These are phyloP conservation scores for Boletus patriciae DNA, from an alignment of 768 basidiomycete genomes.

Conservation along the genomic window DNA sequence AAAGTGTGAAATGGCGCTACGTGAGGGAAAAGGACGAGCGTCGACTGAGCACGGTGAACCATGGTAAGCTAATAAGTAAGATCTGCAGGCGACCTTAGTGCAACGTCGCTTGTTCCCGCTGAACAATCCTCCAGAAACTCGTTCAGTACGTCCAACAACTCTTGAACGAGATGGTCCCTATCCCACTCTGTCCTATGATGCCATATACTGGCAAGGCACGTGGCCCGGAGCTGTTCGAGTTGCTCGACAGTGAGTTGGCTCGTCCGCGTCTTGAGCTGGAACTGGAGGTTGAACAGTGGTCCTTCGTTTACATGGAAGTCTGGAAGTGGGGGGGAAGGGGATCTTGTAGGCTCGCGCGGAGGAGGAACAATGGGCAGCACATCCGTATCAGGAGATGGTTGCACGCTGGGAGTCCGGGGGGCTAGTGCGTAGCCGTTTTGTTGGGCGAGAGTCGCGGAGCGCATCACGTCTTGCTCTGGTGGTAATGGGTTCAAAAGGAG, in stretches of 20 bases:
- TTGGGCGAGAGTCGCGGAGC: slow-evolving; percentile 22
- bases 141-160: slow-evolving; percentile 55
- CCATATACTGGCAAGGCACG: slow-evolving; percentile 81
- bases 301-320: slow-evolving; percentile 67
- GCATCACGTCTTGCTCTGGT: slow-evolving; percentile 30
- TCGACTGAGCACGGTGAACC: not conserved
- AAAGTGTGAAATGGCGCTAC: not conserved
- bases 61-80: slow-evolving; percentile 1
- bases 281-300: slow-evolving; percentile 48
- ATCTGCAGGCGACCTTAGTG: not conserved
- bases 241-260: slow-evolving; percentile 73
- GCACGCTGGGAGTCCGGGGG: not conserved
- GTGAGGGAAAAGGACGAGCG: too few species aligned
- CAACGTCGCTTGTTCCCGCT: slow-evolving; percentile 17
- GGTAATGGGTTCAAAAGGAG: slow-evolving; percentile 53
- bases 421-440: slow-evolving; percentile 1
- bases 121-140: slow-evolving; percentile 69
- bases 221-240: slow-evolving; percentile 90
- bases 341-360: slow-evolving; percentile 48
- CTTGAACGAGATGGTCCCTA: slow-evolving; percentile 59
- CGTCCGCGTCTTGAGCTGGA: slow-evolving; percentile 55
- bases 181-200: slow-evolving; percentile 81
- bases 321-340: slow-evolving; percentile 73
- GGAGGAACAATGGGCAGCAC: slow-evolving; percentile 22
- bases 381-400: slow-evolving; percentile 15